These are phyloP conservation scores for Taphrina confusa DNA, from an alignment of 1,139 yeast genomes.

Conservation along the genomic window DNA sequence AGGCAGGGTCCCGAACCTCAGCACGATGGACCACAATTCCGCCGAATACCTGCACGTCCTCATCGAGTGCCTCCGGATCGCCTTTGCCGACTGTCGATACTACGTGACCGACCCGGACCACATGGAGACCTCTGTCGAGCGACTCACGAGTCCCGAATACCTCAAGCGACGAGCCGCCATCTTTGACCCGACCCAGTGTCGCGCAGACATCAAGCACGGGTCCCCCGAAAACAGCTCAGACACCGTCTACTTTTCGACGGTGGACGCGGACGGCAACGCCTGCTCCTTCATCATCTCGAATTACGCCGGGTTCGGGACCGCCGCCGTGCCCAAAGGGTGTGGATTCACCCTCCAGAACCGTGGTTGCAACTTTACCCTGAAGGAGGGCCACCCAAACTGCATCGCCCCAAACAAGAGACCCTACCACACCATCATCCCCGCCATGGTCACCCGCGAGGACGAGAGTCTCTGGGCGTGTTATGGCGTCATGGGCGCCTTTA, in stretches of 20 bases:
- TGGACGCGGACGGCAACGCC: constrained; percentile 74
- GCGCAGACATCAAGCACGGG: constrained; percentile 54
- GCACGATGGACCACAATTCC: constrained; percentile 62
- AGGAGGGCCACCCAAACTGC: constrained; percentile 59
- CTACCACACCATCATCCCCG: constrained; percentile 83
- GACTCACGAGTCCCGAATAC: constrained; percentile 49
- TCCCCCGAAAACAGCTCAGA: constrained; percentile 71
- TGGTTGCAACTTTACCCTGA: constrained; percentile 71
- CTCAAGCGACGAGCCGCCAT: constrained; percentile 55
- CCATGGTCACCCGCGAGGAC: constrained; percentile 57
- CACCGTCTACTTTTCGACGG: constrained; percentile 71
- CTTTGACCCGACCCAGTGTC: constrained; percentile 51
- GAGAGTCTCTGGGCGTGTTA: constrained; percentile 62
- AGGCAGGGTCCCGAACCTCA: constrained; percentile 52
- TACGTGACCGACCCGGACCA: constrained; percentile 61
- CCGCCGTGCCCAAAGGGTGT: constrained; percentile 63
- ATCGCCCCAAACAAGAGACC: constrained; percentile 73
- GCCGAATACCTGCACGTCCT: constrained; percentile 68
- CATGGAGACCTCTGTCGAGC: constrained; percentile 42
- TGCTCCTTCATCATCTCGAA: constrained; percentile 80
- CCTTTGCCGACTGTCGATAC: constrained; percentile 76
- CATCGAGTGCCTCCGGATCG: constrained; percentile 69
- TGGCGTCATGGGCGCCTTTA: constrained; percentile 88
- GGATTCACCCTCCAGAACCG: constrained; percentile 78
- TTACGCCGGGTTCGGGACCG: constrained; percentile 70